A percentile compares a stretch with the other conserved stretches of the same genome.
These are phyloP conservation scores for Yarrowia sp. DNA, from an alignment of 805 yeast genomes.

Conservation along the genomic window DNA sequence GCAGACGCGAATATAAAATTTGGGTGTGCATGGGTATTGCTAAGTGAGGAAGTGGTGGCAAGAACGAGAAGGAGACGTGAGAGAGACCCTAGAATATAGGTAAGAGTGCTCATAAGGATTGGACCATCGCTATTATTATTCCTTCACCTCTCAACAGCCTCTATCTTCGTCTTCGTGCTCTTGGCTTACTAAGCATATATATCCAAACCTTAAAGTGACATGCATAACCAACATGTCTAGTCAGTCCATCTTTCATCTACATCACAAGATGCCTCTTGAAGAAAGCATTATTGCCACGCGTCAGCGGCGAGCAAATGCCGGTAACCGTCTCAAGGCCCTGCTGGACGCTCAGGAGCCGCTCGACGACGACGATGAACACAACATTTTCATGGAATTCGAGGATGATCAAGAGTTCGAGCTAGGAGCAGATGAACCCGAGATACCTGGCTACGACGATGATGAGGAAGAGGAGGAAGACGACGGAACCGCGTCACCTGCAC, in stretches of 20 bases:
- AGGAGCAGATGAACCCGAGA: slow-evolving; percentile 43
- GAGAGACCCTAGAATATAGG: too few relatives aligned
- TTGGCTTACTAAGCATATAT: neutral
- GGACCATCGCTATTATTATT: too few relatives aligned
- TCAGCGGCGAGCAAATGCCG: slow-evolving; percentile 85
- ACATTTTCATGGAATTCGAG: slow-evolving; percentile 54
- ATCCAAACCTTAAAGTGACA: neutral
- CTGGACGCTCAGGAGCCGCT: slow-evolving; percentile 72
- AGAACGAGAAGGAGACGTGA: too few relatives aligned
- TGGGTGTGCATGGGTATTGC: slow-evolving; percentile 7
- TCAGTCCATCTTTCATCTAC: neutral
- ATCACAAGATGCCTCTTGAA: slow-evolving; percentile 30
- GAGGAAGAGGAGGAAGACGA: slow-evolving; percentile 42
- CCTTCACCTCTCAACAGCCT: too few relatives aligned
- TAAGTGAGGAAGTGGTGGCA: neutral
- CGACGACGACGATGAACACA: slow-evolving; percentile 73
- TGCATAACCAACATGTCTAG: neutral
- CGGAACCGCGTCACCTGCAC: slow-evolving; percentile 19
- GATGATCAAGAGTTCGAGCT: slow-evolving; percentile 54
- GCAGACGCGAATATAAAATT: slow-evolving; percentile 12
- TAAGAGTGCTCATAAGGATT: too few relatives aligned
- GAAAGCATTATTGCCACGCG: slow-evolving; percentile 60
- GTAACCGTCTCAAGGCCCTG: slow-evolving; percentile 76
- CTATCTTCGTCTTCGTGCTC: too few relatives aligned
- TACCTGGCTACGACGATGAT: slow-evolving; percentile 35